Conservation (phyloP, 306 rosid species). For the Quercus aquifolioides region DNA sequence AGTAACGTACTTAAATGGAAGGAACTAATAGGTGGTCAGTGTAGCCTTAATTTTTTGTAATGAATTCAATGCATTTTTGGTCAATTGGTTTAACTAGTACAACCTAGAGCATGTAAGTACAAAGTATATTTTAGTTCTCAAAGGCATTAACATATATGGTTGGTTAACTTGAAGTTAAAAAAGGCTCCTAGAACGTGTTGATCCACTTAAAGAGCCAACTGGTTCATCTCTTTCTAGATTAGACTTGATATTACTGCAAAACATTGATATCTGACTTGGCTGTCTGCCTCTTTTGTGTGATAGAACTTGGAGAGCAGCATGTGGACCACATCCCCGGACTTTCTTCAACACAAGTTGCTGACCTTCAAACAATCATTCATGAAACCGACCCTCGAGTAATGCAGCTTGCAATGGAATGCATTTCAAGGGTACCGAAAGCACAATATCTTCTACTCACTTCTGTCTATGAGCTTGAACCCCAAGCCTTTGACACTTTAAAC, state of each 20-base stretch:
- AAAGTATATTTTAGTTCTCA: no score
- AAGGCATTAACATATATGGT: no score
- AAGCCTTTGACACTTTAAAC: slow-evolving; percentile 27
- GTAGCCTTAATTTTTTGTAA: no score
- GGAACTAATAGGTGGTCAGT: no score
- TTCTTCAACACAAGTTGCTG: slow-evolving; percentile 28
- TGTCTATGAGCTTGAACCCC: slow-evolving; percentile 39
- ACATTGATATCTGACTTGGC: not conserved
- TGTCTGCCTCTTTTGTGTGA: not conserved
- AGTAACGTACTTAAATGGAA: no score
- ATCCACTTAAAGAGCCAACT: no score
- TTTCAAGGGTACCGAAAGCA: slow-evolving; percentile 19
- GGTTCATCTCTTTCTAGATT: no score
- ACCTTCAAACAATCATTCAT: slow-evolving; percentile 22
- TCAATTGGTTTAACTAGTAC: no score
- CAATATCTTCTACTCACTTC: slow-evolving; percentile 35
- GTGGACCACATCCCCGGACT: slow-evolving; percentile 51
- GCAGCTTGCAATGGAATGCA: slow-evolving; percentile 3
- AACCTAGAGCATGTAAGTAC: no score
- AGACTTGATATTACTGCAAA: not conserved
- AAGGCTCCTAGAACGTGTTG: no score
- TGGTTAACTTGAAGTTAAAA: no score
- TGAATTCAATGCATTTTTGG: no score
- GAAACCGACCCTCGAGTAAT: not conserved
- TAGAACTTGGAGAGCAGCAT: slow-evolving; percentile 29